Percentiles rank a stretch among this genome's conserved stretches.
Conservation (phyloP, 495 filamentous ascomycete genomes). For the Xylaria telfairii region DNA sequence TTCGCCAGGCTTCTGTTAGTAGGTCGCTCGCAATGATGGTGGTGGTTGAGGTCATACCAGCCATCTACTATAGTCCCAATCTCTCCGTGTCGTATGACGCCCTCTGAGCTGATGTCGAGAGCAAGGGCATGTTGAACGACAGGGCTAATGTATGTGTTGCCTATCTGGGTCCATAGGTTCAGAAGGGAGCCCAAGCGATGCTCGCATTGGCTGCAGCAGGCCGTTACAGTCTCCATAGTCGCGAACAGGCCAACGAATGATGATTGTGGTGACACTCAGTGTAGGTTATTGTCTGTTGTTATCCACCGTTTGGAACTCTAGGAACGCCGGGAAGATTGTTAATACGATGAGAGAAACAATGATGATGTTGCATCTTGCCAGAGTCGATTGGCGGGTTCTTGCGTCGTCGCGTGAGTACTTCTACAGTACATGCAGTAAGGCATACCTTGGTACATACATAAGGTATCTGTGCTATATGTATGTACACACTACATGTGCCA, state of each 20-base stretch:
- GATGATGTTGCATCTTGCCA: neutral
- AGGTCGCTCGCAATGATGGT: neutral
- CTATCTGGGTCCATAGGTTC: slow-evolving; percentile 54
- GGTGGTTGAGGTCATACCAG: slow-evolving; percentile 37
- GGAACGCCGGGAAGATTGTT: neutral
- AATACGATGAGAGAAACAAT: neutral
- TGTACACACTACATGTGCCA: neutral
- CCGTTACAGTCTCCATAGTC: slow-evolving; percentile 42
- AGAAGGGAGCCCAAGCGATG: slow-evolving; percentile 41
- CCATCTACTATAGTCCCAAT: slow-evolving; percentile 39
- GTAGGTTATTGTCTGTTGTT: neutral
- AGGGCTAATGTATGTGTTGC: slow-evolving; percentile 50
- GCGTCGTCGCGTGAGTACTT: neutral
- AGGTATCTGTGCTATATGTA: neutral
- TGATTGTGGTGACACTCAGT: neutral
- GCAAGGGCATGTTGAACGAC: slow-evolving; percentile 34
- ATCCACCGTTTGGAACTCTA: no score
- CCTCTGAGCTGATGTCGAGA: slow-evolving; percentile 29
- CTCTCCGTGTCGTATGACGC: slow-evolving; percentile 33
- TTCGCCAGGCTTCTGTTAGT: slow-evolving; percentile 23
- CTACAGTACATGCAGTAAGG: neutral
- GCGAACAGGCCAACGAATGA: neutral
- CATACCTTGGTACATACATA: neutral
- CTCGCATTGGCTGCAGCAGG: slow-evolving; percentile 49
- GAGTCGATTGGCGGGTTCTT: neutral